A percentile compares a stretch with the other conserved stretches of the same genome.
These are phyloP conservation scores for Phaeolepiota aurea DNA, from an alignment of 768 basidiomycete species.

Conservation along the genomic window DNA sequence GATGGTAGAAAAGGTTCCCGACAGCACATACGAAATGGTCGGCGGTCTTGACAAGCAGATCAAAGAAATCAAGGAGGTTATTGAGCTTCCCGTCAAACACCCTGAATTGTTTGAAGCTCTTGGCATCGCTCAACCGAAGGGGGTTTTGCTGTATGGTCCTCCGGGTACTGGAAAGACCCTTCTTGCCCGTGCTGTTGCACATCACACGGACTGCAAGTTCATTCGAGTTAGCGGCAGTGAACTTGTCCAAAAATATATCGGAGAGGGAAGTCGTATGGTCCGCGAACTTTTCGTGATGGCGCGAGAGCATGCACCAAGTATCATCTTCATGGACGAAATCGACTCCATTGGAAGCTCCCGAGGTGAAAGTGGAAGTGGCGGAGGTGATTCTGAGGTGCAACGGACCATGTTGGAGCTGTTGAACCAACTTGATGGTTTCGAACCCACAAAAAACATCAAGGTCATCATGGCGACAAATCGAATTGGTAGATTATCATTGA, in stretches of 20 bases:
- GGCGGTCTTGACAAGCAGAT: slow-evolving; percentile 98
- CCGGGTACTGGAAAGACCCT: slow-evolving; percentile 97
- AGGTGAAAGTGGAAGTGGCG: slow-evolving; percentile 86
- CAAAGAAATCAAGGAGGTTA: slow-evolving; percentile 96
- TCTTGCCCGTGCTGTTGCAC: slow-evolving; percentile 90
- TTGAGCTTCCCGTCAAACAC: slow-evolving; percentile 95
- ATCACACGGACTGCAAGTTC: slow-evolving; percentile 97
- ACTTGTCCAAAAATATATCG: slow-evolving; percentile 97
- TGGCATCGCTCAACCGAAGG: slow-evolving; percentile 96
- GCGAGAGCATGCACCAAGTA: slow-evolving; percentile 91
- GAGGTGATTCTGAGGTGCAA: slow-evolving; percentile 86
- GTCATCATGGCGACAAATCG: slow-evolving; percentile 96
- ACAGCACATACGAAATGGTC: slow-evolving; percentile 99
- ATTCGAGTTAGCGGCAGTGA: slow-evolving; percentile 93
- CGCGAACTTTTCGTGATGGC: slow-evolving; percentile 98
- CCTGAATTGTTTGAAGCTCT: slow-evolving; percentile 94
- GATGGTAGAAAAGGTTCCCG: slow-evolving; percentile 99
- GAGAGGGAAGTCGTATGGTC: slow-evolving; percentile 95
- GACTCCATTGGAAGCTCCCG: slow-evolving; percentile 94
- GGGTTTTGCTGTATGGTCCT: slow-evolving; percentile 91
- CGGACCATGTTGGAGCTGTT: slow-evolving; percentile 85
- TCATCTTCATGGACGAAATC: slow-evolving; percentile 99
- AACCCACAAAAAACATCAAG: slow-evolving; percentile 98
- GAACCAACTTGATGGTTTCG: slow-evolving; percentile 87
- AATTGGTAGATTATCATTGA: slow-evolving; percentile 44